A percentile compares a stretch with the other conserved stretches of the same genome.
phyloP scores from a whole-genome alignment of 2,329 filamentous ascomycete genomes.

The Nemania sp. region DNA sequence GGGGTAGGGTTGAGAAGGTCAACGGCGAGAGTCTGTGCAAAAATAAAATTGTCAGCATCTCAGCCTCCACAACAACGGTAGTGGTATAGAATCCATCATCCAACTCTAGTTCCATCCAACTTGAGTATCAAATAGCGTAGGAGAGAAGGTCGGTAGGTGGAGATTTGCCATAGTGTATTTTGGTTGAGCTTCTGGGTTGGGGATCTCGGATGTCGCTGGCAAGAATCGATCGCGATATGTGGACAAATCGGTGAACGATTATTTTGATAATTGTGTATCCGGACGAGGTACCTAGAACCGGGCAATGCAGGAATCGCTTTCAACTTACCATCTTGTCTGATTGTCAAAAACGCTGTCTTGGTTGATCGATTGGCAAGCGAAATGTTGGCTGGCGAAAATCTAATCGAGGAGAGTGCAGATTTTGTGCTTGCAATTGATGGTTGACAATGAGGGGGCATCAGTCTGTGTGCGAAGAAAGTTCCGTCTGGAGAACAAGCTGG shows the following conservation, averaged over 20 bases:
- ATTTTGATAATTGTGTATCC: constrained; percentile 33
- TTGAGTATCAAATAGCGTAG: constrained; percentile 14
- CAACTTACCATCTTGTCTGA: constrained; percentile 78
- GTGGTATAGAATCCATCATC: constrained; percentile 12
- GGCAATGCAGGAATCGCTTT: constrained; percentile 34
- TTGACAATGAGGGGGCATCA: constrained; percentile 55
- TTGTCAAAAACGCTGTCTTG: constrained; percentile 57
- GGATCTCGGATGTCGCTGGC: constrained; percentile 8
- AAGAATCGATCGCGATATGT: constrained; percentile 25
- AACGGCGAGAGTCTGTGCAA: constrained; percentile 94
- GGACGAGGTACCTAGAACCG: constrained; percentile 3
- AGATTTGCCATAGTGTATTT: neutral
- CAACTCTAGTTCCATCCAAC: constrained; percentile 14
- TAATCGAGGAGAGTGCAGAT: constrained; percentile 62
- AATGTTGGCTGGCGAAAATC: constrained; percentile 64
- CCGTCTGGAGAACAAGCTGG: constrained; percentile 50
- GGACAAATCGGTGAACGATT: constrained; percentile 27
- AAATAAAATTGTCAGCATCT: constrained; percentile 60
- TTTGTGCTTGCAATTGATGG: constrained; percentile 59
- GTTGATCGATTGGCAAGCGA: constrained; percentile 60
- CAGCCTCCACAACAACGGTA: constrained; percentile 35
- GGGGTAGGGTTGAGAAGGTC: constrained; percentile 99
- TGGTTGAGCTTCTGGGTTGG: neutral
- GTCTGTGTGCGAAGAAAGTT: constrained; percentile 62
- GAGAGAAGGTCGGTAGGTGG: neutral